Conservation (phyloP, 352 stramenopile species). For the Phytophthora hibernalis region DNA sequence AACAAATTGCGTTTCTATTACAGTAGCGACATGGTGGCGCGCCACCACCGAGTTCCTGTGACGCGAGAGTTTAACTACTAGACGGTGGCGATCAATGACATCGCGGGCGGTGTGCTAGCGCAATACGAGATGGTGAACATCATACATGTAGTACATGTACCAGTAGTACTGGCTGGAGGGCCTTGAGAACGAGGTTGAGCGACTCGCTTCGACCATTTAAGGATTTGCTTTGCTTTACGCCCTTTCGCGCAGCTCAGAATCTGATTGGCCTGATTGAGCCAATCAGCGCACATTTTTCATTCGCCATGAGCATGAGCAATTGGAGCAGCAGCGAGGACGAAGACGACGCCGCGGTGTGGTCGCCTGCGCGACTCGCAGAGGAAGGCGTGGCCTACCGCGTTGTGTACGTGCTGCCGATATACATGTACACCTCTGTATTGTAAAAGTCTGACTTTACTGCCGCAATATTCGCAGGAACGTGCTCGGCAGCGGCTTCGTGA, state of each 20-base stretch:
- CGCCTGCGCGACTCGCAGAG: constrained; percentile 47
- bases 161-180: too few relatives aligned
- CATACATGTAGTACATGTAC: too few relatives aligned
- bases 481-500: constrained; percentile 66
- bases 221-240: constrained; percentile 6
- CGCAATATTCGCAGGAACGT: constrained; percentile 53
- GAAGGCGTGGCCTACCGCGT: constrained; percentile 64
- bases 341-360: constrained; percentile 38
- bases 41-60: too few relatives aligned
- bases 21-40: too few relatives aligned
- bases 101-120: too few relatives aligned
- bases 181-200: background rate
- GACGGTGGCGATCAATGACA: background rate
- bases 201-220: background rate
- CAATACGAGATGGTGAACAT: too few relatives aligned
- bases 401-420: constrained; percentile 45
- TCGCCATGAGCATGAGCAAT: constrained; percentile 31
- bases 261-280: too few relatives aligned
- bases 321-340: constrained; percentile 37
- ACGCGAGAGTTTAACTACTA: too few relatives aligned
- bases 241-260: too few relatives aligned
- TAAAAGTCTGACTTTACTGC: constrained; percentile 3
- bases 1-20: too few relatives aligned
- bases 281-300: constrained; percentile 28
- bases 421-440: background rate